Evolutionary conservation across 768 basidiomycete genomes (phyloP), one percentile per base, ranked within the genome.

Genomic region (Suillus sp.): DNA sequence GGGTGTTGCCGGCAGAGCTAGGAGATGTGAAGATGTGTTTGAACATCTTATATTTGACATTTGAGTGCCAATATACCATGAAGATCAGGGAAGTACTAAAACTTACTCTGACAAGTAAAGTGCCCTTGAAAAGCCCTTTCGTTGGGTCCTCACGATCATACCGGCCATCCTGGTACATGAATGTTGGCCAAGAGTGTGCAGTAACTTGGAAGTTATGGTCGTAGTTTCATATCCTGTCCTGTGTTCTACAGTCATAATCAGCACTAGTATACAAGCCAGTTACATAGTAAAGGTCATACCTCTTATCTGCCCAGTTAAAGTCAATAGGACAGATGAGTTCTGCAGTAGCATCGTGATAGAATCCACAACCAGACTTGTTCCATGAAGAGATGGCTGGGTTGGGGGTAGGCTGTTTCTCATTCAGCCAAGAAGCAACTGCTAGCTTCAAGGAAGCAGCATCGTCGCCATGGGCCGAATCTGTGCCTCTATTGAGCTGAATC

Each of bases 11-110:
- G 14, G 63, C 59, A 6, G 66, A 72, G n/a, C 64, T 64, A 4
- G 68, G 72, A 10, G 67, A 68, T 1, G 66, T 70, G 22, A 69
- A 68, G 2, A 71, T 63, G n/a, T 61, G 61, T 62, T 64, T 66
- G 55, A 65, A 69, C 1, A 64, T 59, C 72, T 27, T 0, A 18
- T 0, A 38, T 38, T 18, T 18, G 2, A 37, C 37, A 37, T 37
- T 37, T 37, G 13, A 40, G 16, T 48, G 59, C 2, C 22, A 32
- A 34, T 22, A 27, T 51, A 53, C 37, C 27, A 53, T 8, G 18
- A 22, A 48, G 16, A 16, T 27, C 35, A 18, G 10, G 27, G 42
- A 30, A 45, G 16, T 4, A 40, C 40, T 6, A 18, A 38, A 63
- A 61, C 63, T 6, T 32, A 68, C 70, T 62, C 66, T 64, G 7